These are phyloP conservation scores for Penicillium griseofulvum DNA, from an alignment of 2,329 filamentous ascomycete genomes.

Conservation along the genomic window DNA sequence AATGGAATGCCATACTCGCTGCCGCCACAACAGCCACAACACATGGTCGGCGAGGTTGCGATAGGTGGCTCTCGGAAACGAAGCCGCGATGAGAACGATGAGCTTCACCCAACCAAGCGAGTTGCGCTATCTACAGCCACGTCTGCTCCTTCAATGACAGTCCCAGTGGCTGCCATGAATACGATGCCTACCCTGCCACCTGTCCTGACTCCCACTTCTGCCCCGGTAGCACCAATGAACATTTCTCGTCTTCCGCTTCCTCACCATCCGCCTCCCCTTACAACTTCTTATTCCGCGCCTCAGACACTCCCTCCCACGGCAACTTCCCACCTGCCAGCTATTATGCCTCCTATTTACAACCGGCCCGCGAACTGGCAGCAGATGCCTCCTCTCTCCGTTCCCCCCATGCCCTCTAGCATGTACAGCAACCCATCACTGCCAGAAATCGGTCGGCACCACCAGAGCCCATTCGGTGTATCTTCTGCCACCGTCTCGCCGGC, in stretches of 20 bases:
- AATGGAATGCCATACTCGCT: conserved; percentile 25
- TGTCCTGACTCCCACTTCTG: conserved; percentile 34
- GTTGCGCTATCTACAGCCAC: conserved; percentile 27
- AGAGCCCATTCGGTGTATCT: conserved; percentile 50
- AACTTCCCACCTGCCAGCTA: conserved; percentile 59
- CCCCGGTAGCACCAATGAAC: conserved; percentile 34
- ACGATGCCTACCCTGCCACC: conserved; percentile 34
- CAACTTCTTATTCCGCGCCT: conserved; percentile 53
- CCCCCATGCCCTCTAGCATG: conserved; percentile 28
- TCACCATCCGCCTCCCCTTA: conserved; percentile 68
- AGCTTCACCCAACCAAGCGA: conserved; percentile 60
- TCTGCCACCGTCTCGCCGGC: conserved; percentile 66
- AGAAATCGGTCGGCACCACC: conserved; percentile 45
- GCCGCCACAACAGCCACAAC: conserved; percentile 27
- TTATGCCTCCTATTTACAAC: conserved; percentile 75
- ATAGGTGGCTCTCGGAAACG: conserved; percentile 53
- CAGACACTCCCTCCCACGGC: conserved; percentile 40
- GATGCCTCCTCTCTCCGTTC: conserved; percentile 35
- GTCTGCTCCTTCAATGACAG: conserved; percentile 24
- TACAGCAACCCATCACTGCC: conserved; percentile 33
- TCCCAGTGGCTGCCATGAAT: conserved; percentile 26
- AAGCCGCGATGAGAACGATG: conserved; percentile 53
- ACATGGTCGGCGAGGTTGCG: conserved; percentile 15
- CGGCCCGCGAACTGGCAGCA: conserved; percentile 53
- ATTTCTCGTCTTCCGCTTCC: conserved; percentile 65